phyloP scores from a whole-genome alignment of 2,329 filamentous ascomycete species.

The Triangularia setosa region DNA sequence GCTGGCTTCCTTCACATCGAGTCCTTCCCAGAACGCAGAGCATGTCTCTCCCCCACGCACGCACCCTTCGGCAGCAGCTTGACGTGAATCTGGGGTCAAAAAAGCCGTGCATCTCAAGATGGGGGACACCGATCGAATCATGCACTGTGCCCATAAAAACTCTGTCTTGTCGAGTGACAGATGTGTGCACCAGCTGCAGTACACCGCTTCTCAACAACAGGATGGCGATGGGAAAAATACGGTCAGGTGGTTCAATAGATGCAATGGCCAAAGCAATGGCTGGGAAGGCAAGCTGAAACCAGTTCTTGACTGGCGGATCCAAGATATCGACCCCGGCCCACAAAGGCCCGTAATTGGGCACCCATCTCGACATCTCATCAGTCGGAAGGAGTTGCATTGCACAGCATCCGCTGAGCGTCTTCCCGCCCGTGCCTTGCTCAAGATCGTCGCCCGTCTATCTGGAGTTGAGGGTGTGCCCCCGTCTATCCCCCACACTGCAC shows the following conservation, averaged over 20 bases:
- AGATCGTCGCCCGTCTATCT: not conserved
- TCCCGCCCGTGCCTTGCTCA: constrained; percentile 1
- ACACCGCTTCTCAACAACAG: constrained; percentile 6
- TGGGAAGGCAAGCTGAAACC: constrained; percentile 4
- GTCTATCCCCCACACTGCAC: not conserved
- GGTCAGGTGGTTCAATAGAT: constrained; percentile 3
- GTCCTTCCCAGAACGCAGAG: not conserved
- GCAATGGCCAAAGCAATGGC: not conserved
- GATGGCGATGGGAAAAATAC: not conserved
- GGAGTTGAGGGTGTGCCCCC: not conserved
- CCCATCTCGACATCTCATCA: not conserved
- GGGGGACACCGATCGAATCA: not conserved
- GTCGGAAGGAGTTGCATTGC: not conserved
- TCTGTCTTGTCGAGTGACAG: constrained; percentile 7
- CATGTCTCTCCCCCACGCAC: not conserved
- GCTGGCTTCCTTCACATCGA: not conserved
- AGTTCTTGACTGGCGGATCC: not conserved
- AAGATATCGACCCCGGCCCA: not conserved
- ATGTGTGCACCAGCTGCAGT: not conserved
- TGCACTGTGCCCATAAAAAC: not conserved
- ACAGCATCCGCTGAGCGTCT: constrained; percentile 6
- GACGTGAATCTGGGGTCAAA: not conserved
- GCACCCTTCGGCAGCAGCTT: not conserved
- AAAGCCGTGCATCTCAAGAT: not conserved
- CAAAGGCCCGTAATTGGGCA: constrained; percentile 3